A percentile compares a stretch with the other conserved stretches of the same genome.
Conservation (phyloP, 2,329 filamentous ascomycete species). For the Arachnomyces sp. region DNA sequence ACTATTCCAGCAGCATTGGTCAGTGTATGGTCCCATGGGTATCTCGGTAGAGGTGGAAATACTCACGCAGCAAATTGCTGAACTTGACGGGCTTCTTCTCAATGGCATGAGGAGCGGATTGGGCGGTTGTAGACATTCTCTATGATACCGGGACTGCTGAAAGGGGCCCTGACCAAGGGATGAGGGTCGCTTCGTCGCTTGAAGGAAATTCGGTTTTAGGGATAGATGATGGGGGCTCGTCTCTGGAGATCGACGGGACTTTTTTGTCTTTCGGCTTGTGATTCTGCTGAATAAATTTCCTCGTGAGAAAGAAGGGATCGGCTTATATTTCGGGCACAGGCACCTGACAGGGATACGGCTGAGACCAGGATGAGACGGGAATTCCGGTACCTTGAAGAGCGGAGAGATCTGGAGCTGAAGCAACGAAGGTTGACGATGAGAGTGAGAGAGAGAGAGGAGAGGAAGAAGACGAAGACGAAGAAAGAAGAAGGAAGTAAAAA, state of each 20-base stretch:
- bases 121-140: slow-evolving; percentile 43
- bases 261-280: too few species aligned
- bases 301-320: too few species aligned
- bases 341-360: too few species aligned
- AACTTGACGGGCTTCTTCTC: slow-evolving; percentile 99
- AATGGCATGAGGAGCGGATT: slow-evolving; percentile 50
- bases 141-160: slow-evolving; percentile 54
- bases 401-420: neutral
- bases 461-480: slow-evolving; percentile 15
- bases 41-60: neutral
- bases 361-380: slow-evolving; percentile 1
- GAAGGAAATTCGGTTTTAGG: slow-evolving; percentile 16
- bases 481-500: slow-evolving; percentile 18
- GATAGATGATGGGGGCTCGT: slow-evolving; percentile 3
- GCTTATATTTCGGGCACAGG: too few species aligned
- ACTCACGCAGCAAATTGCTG: slow-evolving; percentile 80
- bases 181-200: slow-evolving; percentile 75
- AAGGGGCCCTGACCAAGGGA: slow-evolving; percentile 98
- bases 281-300: too few species aligned
- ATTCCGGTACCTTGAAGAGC: neutral
- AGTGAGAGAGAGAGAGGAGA: slow-evolving; percentile 15
- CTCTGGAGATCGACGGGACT: slow-evolving; percentile 6
- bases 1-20: slow-evolving; percentile 39
- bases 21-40: slow-evolving; percentile 11
- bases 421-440: slow-evolving; percentile 10